A percentile compares a stretch with the other conserved stretches of the same genome.
Evolutionary conservation across 495 filamentous ascomycete genomes (phyloP).

Genomic region (Annulohypoxylon moriforme): DNA sequence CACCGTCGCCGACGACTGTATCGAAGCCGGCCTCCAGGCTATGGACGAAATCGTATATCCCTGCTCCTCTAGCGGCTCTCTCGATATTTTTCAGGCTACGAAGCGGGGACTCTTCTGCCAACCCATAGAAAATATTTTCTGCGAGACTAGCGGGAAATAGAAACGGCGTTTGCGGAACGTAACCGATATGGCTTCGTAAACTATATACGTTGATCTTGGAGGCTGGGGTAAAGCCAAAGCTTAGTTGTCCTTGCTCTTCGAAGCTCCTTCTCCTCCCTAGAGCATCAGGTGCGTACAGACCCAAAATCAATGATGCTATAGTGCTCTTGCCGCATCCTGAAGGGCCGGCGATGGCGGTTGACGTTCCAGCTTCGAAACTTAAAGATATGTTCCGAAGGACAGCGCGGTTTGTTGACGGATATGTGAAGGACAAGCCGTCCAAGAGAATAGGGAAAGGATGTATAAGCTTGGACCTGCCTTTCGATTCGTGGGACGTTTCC

Average conservation of each 20-base stretch:
- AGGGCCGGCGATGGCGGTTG: slow-evolving; percentile 79
- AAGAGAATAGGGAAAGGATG: slow-evolving; percentile 71
- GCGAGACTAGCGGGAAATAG: slow-evolving; percentile 79
- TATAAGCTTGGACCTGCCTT: slow-evolving; percentile 54
- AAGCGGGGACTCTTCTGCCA: slow-evolving; percentile 59
- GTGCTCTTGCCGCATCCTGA: slow-evolving; percentile 95
- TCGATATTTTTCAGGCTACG: slow-evolving; percentile 56
- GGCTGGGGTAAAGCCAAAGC: slow-evolving; percentile 67
- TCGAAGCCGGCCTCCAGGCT: slow-evolving; percentile 79
- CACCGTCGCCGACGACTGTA: slow-evolving; percentile 82
- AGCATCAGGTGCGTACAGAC: slow-evolving; percentile 49
- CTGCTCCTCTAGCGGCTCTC: slow-evolving; percentile 72
- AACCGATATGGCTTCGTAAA: slow-evolving; percentile 74
- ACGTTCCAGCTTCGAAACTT: slow-evolving; percentile 67
- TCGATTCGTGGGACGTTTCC: slow-evolving; percentile 72
- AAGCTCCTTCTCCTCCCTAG: not conserved
- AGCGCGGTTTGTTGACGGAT: slow-evolving; percentile 66
- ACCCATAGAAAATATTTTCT: slow-evolving; percentile 85
- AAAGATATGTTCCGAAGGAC: slow-evolving; percentile 72
- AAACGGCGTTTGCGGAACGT: slow-evolving; percentile 82
- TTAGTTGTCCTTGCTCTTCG: slow-evolving; percentile 52
- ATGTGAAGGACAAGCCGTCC: slow-evolving; percentile 71
- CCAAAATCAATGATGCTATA: slow-evolving; percentile 76
- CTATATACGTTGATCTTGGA: slow-evolving; percentile 66
- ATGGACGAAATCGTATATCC: slow-evolving; percentile 82